phyloP scores from a whole-genome alignment of 805 yeast species.

The Zygotorulaspora chibaensis region DNA sequence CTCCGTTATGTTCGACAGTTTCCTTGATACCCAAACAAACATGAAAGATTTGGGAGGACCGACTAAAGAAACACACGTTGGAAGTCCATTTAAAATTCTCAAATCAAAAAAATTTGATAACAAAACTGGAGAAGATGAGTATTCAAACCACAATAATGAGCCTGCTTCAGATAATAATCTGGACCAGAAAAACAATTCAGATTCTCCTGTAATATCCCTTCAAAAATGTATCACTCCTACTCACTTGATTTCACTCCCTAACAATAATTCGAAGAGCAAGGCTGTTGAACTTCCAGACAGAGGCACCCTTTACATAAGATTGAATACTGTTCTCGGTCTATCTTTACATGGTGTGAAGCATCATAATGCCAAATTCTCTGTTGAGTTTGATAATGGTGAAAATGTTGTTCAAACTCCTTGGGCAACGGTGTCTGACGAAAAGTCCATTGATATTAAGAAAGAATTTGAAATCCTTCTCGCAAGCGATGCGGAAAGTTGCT shows the following conservation, averaged over 20 bases:
- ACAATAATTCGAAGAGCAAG: background rate
- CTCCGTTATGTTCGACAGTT: constrained; percentile 6
- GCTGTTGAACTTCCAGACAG: constrained; percentile 13
- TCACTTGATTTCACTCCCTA: background rate
- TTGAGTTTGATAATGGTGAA: constrained; percentile 70
- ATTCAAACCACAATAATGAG: background rate
- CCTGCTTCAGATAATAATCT: background rate
- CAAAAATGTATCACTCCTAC: background rate
- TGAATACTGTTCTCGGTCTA: constrained; percentile 44
- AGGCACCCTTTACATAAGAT: constrained; percentile 53
- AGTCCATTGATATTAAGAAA: constrained; percentile 46
- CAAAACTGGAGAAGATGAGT: background rate
- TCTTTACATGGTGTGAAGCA: constrained; percentile 44
- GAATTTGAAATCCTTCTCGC: constrained; percentile 64
- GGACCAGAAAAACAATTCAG: background rate
- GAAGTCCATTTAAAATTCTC: constrained; percentile 30
- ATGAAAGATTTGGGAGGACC: constrained; percentile 14
- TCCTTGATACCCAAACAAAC: background rate
- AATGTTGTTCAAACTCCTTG: constrained; percentile 69
- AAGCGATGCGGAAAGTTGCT: constrained; percentile 28
- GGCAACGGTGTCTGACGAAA: constrained; percentile 29
- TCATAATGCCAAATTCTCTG: constrained; percentile 46
- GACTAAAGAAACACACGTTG: constrained; percentile 18
- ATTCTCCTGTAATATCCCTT: background rate
- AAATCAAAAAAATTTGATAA: constrained; percentile 8